Conservation (phyloP, 805 yeast species). For the Pichia eremophila region DNA sequence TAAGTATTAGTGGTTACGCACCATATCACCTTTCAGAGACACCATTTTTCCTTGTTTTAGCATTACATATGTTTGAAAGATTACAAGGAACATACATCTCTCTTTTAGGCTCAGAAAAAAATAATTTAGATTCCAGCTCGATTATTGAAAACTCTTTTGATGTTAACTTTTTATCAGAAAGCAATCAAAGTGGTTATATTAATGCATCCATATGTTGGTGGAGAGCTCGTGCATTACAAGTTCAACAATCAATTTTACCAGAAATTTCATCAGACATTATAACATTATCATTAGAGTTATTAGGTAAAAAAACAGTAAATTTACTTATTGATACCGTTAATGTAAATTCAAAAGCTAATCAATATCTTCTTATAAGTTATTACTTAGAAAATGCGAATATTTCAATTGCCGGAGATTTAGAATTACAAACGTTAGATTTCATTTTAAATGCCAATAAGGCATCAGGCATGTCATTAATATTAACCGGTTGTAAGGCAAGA, state of each 20-base stretch:
- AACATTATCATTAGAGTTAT: constrained; percentile 31
- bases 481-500: constrained; percentile 85
- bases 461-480: constrained; percentile 50
- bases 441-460: constrained; percentile 47
- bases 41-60: constrained; percentile 36
- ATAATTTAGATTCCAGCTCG: constrained; percentile 15
- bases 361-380: constrained; percentile 35
- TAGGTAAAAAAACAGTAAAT: constrained; percentile 27
- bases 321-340: constrained; percentile 27
- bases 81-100: constrained; percentile 26
- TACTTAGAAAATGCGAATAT: constrained; percentile 62
- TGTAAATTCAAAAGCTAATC: constrained; percentile 21
- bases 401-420: constrained; percentile 54
- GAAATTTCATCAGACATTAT: constrained; percentile 44
- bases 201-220: constrained; percentile 58
- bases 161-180: neutral
- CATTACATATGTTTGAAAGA: constrained; percentile 36
- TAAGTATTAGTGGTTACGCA: constrained; percentile 44
- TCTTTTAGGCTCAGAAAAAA: constrained; percentile 14
- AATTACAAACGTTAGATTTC: constrained; percentile 47
- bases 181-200: constrained; percentile 20
- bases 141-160: constrained; percentile 15
- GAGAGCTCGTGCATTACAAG: constrained; percentile 60
- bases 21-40: constrained; percentile 54
- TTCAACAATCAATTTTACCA: constrained; percentile 52